Base-by-base conservation (phyloP, 306 rosid genomes). In the Sicyos baderoa region DNA sequence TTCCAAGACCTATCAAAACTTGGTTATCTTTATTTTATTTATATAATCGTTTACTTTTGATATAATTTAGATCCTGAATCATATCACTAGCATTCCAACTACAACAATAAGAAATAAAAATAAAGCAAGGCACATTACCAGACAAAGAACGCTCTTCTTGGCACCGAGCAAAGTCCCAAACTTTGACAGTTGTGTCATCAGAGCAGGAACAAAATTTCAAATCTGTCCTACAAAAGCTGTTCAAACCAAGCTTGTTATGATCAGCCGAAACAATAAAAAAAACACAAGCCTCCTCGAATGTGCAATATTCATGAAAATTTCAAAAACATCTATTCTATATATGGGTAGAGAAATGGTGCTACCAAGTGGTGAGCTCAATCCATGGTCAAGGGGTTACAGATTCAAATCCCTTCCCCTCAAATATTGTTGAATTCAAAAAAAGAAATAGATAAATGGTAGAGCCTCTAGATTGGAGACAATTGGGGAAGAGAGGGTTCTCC, bases 161-260 rank as follows among this genome's bases (percentile, higher is more conserved):
- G 78, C 99, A 93, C 35, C 99, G 91, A 55, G 97, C 97, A 70
- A 93, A 93, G 79, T 93, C 99, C 99, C 99, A 93, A 73, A 93
- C 93, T 82, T 93, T 93, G 70, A 93, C 99, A 3, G 96, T 84
- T 71, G 89, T 88, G 76, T 93, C 99, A 84, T 93, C 95, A 44
- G 99, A 93, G 75, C 99, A 93, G 51, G 99, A 93, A 77, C 99
- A 93, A 74, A 93, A 93, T 86, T 93, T 93, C 84, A 93, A 79
- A 80, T 93, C 97, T 59, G 99, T 93, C 88, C 89, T 88, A 81
- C 99, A 93, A 72, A 93, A 93, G 80, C 97, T 93, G 95, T 82
- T 77, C 67, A 54, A 27, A 72, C 73, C 70, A 70, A 52, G 25
- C 71, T 77, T 75, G 67, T 55, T 57, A 75, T 74, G 66, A 64